phyloP scores from a whole-genome alignment of 176 grass and related monocot species.

The Triticum turgidum region DNA sequence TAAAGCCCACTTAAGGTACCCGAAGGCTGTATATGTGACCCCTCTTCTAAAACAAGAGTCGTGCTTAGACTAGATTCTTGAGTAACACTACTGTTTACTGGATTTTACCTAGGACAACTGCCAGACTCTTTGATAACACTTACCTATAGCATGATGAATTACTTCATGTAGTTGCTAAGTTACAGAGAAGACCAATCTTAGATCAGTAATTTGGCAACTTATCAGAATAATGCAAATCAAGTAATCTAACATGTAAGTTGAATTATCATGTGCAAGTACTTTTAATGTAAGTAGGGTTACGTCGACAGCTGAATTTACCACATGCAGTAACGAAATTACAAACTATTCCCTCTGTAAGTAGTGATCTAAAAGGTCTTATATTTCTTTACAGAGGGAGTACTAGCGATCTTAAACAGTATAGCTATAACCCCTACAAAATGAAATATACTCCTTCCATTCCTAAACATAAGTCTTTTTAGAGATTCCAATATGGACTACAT shows the following conservation, averaged over 20 bases:
- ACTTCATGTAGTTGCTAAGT: neutral
- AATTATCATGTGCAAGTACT: neutral
- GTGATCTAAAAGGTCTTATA: too few species aligned
- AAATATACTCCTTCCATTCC: too few species aligned
- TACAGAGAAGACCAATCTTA: neutral
- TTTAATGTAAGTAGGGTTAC: neutral
- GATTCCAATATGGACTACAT: too few species aligned
- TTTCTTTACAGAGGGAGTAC: too few species aligned
- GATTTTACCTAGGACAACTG: neutral
- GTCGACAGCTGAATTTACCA: conserved; percentile 4
- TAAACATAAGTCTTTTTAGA: too few species aligned
- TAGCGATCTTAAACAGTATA: neutral
- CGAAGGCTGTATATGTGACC: neutral
- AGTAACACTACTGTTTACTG: neutral
- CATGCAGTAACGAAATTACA: neutral
- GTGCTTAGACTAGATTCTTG: neutral
- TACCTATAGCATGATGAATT: neutral
- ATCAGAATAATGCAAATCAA: neutral
- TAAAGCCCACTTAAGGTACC: neutral
- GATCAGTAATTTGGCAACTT: neutral
- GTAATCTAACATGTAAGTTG: neutral
- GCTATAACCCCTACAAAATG: neutral
- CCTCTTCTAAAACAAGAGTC: conserved; percentile 13
- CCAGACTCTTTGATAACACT: neutral
- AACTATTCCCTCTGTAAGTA: neutral